Evolutionary conservation across 495 filamentous ascomycete genomes (phyloP).

Genomic region (Xylaria grammica): DNA sequence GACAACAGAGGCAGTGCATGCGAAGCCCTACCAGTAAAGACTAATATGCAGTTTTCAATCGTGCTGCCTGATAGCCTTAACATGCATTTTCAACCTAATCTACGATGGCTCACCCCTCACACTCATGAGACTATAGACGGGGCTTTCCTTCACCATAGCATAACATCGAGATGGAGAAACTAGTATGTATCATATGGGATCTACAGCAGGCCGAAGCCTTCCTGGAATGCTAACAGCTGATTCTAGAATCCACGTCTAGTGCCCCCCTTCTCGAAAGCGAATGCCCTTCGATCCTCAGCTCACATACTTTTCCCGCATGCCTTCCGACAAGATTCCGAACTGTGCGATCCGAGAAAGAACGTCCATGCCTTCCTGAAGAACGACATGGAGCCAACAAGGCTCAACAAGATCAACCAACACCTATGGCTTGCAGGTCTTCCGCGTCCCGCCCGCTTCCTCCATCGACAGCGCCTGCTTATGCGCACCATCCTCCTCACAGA

Average conservation of each 20-base stretch:
- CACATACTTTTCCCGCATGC: not conserved
- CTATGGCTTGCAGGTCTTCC: slow-evolving; percentile 21
- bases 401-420: slow-evolving; percentile 2
- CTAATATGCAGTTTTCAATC: no score
- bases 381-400: slow-evolving; percentile 4
- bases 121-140: not conserved
- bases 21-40: no score
- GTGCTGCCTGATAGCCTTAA: no score
- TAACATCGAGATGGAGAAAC: not conserved
- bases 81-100: no score
- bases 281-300: not conserved
- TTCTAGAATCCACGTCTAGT: not conserved
- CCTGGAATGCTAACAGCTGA: not conserved
- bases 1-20: no score
- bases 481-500: slow-evolving; percentile 56
- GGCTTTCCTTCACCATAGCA: not conserved
- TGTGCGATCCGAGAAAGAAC: slow-evolving; percentile 1
- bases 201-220: not conserved
- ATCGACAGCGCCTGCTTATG: slow-evolving; percentile 46
- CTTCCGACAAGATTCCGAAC: not conserved
- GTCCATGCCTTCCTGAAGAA: not conserved
- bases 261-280: slow-evolving; percentile 1
- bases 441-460: slow-evolving; percentile 35
- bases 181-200: not conserved
- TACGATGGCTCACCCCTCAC: no score